phyloP scores from a whole-genome alignment of 2,329 filamentous ascomycete genomes.

The Penicillium fuscoglaucum region DNA sequence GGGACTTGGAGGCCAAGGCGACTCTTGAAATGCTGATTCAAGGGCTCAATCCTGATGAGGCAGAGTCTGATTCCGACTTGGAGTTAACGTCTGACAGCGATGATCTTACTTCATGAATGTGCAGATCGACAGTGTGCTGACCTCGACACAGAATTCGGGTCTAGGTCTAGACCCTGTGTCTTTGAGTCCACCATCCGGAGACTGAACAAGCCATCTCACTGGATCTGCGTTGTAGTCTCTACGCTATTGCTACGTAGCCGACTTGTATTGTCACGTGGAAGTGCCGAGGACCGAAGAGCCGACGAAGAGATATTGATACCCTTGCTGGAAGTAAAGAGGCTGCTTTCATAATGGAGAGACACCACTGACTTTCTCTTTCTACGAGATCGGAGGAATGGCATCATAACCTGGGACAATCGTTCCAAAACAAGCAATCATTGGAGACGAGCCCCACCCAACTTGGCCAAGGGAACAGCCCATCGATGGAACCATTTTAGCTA shows the following conservation, averaged over 20 bases:
- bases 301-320: not conserved
- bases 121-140: not conserved
- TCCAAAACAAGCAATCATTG: not conserved
- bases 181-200: not conserved
- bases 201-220: not conserved
- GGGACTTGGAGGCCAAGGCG: slow-evolving; percentile 38
- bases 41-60: slow-evolving; percentile 4
- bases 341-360: not conserved
- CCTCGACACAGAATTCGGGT: not conserved
- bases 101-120: not conserved
- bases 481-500: not conserved
- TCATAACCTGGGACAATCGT: not conserved
- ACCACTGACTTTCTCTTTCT: no score
- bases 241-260: not conserved
- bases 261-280: not conserved
- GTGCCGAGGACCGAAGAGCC: not conserved
- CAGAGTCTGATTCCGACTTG: slow-evolving; percentile 3
- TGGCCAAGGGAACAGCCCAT: not conserved
- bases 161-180: not conserved
- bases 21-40: slow-evolving; percentile 35
- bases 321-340: not conserved
- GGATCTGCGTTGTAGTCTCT: not conserved
- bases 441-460: not conserved
- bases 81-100: not conserved
- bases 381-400: not conserved